Conservation (phyloP, 2,329 filamentous ascomycete genomes). For the Apiospora rasikravindrae region DNA sequence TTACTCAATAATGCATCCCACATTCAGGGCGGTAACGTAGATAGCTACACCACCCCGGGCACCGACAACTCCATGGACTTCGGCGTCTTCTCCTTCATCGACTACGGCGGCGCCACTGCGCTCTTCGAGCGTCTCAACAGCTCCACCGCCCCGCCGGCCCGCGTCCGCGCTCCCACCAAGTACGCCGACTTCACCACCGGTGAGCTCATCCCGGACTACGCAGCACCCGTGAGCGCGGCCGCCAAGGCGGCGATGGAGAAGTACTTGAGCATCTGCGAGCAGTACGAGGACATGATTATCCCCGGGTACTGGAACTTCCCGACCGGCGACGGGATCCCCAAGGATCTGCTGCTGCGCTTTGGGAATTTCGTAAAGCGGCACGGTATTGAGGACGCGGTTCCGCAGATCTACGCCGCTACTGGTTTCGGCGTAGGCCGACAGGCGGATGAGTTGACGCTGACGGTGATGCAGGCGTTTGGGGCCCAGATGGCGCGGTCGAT, state of each 20-base stretch:
- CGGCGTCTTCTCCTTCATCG: slow-evolving; percentile 2
- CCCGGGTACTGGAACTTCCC: slow-evolving; percentile 18
- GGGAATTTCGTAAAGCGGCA: neutral
- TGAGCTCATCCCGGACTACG: neutral
- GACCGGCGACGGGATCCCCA: slow-evolving; percentile 4
- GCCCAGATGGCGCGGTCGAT: slow-evolving; percentile 9
- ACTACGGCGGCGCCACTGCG: neutral
- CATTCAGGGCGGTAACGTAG: neutral
- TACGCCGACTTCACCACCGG: slow-evolving; percentile 17
- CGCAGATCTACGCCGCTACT: neutral
- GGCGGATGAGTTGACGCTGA: neutral
- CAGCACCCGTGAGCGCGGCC: neutral
- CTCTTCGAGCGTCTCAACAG: slow-evolving; percentile 12
- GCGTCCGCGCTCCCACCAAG: neutral
- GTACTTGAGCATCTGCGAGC: neutral
- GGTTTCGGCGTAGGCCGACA: slow-evolving; percentile 1
- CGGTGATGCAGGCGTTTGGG: slow-evolving; percentile 1
- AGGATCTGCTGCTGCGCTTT: slow-evolving; percentile 16
- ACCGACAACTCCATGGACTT: neutral
- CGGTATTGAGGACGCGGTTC: slow-evolving; percentile 6
- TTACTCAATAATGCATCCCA: too few relatives aligned
- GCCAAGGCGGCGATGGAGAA: neutral
- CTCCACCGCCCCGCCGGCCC: slow-evolving; percentile 2
- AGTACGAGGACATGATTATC: slow-evolving; percentile 18
- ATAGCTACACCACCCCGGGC: neutral